phyloP scores from a whole-genome alignment of 805 yeast genomes.

The Lipomyces chichibuensis region DNA sequence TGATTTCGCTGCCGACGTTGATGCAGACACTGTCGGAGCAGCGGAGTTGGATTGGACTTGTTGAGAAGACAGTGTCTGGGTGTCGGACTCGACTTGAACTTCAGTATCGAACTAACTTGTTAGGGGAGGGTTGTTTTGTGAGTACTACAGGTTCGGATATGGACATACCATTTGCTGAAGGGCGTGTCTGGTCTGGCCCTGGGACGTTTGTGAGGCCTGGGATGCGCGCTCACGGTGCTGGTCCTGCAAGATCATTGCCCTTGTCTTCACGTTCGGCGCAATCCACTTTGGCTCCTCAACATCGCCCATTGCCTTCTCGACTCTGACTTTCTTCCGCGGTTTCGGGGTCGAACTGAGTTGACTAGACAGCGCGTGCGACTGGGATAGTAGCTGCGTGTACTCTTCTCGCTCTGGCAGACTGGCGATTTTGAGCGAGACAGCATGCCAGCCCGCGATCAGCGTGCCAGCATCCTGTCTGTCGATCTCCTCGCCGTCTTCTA shows the following conservation, averaged over 20 bases:
- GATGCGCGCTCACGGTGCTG: not conserved
- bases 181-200: slow-evolving; percentile 3
- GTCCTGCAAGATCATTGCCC: not conserved
- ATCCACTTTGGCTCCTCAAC: slow-evolving; percentile 24
- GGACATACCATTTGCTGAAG: slow-evolving; percentile 4
- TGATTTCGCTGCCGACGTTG: no score
- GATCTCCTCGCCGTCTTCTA: slow-evolving; percentile 14
- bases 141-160: no score
- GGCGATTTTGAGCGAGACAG: slow-evolving; percentile 30
- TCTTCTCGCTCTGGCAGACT: not conserved
- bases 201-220: slow-evolving; percentile 1
- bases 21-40: not conserved
- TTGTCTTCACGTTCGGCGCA: not conserved
- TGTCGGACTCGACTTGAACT: not conserved
- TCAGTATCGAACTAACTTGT: slow-evolving; percentile 3
- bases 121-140: not conserved
- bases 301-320: slow-evolving; percentile 11
- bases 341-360: not conserved
- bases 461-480: slow-evolving; percentile 28
- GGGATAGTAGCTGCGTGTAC: not conserved
- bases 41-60: not conserved
- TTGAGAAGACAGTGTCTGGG: slow-evolving; percentile 1
- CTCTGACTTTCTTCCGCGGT: slow-evolving; percentile 5
- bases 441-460: slow-evolving; percentile 33
- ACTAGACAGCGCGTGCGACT: not conserved